Evolutionary conservation across 352 stramenopile genomes (phyloP).

Genomic region (Phytopythium oedochilum): DNA sequence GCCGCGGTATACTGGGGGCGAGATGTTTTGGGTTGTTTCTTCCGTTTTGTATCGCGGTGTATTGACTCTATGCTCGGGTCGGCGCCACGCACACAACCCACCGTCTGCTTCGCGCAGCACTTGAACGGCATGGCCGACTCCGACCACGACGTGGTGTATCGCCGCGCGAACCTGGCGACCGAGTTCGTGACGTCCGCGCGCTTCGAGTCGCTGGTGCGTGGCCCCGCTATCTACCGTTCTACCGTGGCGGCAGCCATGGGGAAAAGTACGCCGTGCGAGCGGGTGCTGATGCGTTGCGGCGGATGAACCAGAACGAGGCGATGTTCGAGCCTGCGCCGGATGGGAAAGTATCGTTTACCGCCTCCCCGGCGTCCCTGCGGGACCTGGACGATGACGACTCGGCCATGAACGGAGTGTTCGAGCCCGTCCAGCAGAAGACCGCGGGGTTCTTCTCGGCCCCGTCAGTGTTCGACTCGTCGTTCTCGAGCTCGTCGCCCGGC

Average conservation of each 20-base stretch:
- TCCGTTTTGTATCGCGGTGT: conserved; percentile 2
- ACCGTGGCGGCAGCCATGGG: too few species aligned
- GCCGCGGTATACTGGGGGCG: background rate
- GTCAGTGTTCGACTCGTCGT: conserved; percentile 2
- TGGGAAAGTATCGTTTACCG: conserved; percentile 31
- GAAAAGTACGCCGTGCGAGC: too few species aligned
- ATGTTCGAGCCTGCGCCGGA: conserved; percentile 14
- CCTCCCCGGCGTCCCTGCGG: conserved; percentile 24
- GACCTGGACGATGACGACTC: conserved; percentile 27
- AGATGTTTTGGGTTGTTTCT: conserved; percentile 1
- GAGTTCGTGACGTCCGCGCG: conserved; percentile 44
- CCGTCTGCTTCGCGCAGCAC: conserved; percentile 12
- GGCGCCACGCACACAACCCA: background rate
- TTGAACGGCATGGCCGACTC: conserved; percentile 35
- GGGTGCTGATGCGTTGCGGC: background rate
- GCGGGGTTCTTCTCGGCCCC: conserved; percentile 11
- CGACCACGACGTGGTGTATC: conserved; percentile 61
- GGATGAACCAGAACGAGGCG: conserved; percentile 20
- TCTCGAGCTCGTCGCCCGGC: conserved; percentile 9
- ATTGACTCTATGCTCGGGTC: conserved; percentile 5
- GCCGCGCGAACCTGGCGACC: conserved; percentile 41
- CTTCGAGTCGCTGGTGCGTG: conserved; percentile 53
- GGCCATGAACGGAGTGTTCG: conserved; percentile 10
- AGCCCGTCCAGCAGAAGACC: conserved; percentile 11
- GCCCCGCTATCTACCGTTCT: too few species aligned